Conservation (phyloP, 495 filamentous ascomycete species). For the Talaromyces trachyspermus region DNA sequence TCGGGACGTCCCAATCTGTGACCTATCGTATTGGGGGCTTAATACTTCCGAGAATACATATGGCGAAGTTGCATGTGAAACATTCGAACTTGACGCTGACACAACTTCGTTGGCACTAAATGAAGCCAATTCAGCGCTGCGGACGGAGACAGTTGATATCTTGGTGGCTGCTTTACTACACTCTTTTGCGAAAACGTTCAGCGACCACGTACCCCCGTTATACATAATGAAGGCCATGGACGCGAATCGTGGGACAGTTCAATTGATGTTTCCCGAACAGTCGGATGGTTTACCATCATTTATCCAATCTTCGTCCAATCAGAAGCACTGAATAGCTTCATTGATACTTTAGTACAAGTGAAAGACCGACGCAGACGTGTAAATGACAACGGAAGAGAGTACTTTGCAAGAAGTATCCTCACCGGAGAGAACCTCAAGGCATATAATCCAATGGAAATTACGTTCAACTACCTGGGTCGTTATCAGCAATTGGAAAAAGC, state of each 20-base stretch:
- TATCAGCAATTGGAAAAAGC: slow-evolving; percentile 55
- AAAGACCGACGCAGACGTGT: slow-evolving; percentile 41
- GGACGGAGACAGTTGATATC: slow-evolving; percentile 47
- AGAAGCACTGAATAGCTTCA: slow-evolving; percentile 19
- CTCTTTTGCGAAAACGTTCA: slow-evolving; percentile 42
- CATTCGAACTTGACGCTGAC: slow-evolving; percentile 38
- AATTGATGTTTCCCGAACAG: slow-evolving; percentile 50
- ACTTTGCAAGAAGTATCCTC: slow-evolving; percentile 44
- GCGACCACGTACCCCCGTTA: slow-evolving; percentile 46
- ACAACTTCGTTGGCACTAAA: slow-evolving; percentile 37
- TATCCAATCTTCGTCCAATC: slow-evolving; percentile 35
- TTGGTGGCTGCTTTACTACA: slow-evolving; percentile 44
- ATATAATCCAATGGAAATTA: slow-evolving; percentile 55
- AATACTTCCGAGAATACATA: slow-evolving; percentile 37
- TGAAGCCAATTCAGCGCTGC: slow-evolving; percentile 37
- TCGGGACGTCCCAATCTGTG: slow-evolving; percentile 18
- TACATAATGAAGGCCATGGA: slow-evolving; percentile 52
- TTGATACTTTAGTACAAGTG: slow-evolving; percentile 35
- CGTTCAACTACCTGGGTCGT: slow-evolving; percentile 63
- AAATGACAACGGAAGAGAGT: slow-evolving; percentile 43
- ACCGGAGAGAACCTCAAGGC: slow-evolving; percentile 32
- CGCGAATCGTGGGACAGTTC: slow-evolving; percentile 42
- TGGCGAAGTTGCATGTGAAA: slow-evolving; percentile 38
- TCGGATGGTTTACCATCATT: slow-evolving; percentile 57
- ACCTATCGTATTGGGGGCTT: slow-evolving; percentile 47